phyloP scores from a whole-genome alignment of 129 eudicot species.

The Saposhnikovia divaricata region DNA sequence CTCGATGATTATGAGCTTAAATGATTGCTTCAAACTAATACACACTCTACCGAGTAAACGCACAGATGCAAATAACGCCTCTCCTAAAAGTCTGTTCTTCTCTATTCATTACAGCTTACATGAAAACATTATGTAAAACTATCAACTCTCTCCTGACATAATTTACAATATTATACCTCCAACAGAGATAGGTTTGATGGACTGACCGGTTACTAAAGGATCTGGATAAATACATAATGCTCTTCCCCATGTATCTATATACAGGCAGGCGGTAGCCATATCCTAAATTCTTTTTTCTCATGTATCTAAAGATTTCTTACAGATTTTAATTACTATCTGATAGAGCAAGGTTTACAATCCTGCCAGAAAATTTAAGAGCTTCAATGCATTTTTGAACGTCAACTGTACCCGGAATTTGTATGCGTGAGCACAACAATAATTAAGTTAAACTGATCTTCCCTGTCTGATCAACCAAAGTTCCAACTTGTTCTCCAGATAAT shows the following conservation, averaged over 20 bases:
- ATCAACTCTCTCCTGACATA: neutral
- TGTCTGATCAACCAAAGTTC: conserved; percentile 72
- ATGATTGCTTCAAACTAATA: neutral
- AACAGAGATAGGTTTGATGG: neutral
- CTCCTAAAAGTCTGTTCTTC: neutral
- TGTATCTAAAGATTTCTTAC: neutral
- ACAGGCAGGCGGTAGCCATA: neutral
- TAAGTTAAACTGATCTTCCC: conserved; percentile 42
- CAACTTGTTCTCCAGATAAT: conserved; percentile 82
- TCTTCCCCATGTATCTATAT: neutral
- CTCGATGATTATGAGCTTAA: neutral
- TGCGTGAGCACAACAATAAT: neutral
- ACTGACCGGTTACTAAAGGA: no score
- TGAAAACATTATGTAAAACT: neutral
- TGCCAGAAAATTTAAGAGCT: neutral
- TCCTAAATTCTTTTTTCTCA: neutral
- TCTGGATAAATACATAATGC: neutral
- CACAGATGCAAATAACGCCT: neutral
- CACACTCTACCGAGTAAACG: neutral
- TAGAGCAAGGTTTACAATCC: neutral
- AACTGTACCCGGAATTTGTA: neutral
- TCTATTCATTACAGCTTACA: neutral
- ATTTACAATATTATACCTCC: neutral
- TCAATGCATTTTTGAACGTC: neutral
- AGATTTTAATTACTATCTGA: neutral